Percentiles rank a stretch among this genome's conserved stretches.
Evolutionary conservation across 345 rosid genomes (phyloP).

Genomic region (Acer campestre): DNA sequence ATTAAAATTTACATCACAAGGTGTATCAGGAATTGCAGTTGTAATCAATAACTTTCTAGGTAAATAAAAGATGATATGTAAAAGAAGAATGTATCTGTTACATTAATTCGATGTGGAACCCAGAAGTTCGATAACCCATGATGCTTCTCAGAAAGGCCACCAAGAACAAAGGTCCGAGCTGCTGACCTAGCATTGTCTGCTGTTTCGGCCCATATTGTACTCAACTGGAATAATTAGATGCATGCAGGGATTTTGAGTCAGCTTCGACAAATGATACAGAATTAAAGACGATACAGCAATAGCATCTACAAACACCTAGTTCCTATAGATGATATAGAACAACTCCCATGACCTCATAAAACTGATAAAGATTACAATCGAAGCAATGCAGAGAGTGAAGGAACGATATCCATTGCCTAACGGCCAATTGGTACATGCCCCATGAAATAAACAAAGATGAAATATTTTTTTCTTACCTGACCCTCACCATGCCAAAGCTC

Average conservation of each 20-base stretch:
- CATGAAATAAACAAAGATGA: neutral
- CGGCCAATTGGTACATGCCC: neutral
- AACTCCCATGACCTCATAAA: neutral
- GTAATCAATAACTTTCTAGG: neutral
- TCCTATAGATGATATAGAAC: neutral
- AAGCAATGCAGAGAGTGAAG: neutral
- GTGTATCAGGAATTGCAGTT: neutral
- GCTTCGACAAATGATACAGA: slow-evolving; percentile 8
- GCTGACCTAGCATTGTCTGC: slow-evolving; percentile 92
- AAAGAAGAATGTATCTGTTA: slow-evolving; percentile 33
- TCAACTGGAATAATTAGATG: slow-evolving; percentile 56
- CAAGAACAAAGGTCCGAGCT: slow-evolving; percentile 79
- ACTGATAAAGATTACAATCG: neutral
- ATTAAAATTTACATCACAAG: slow-evolving; percentile 13
- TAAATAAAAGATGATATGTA: neutral
- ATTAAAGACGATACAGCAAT: slow-evolving; percentile 1
- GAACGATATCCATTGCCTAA: neutral
- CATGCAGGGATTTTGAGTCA: slow-evolving; percentile 13
- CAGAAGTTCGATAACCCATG: slow-evolving; percentile 77
- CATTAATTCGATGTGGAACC: slow-evolving; percentile 80
- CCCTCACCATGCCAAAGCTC: slow-evolving; percentile 85
- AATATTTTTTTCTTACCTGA: slow-evolving; percentile 56
- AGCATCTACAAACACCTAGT: neutral
- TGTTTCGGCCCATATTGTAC: slow-evolving; percentile 97
- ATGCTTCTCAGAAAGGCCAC: slow-evolving; percentile 89